Conservation (phyloP, 805 yeast genomes). For the Metschnikowia borealis region DNA sequence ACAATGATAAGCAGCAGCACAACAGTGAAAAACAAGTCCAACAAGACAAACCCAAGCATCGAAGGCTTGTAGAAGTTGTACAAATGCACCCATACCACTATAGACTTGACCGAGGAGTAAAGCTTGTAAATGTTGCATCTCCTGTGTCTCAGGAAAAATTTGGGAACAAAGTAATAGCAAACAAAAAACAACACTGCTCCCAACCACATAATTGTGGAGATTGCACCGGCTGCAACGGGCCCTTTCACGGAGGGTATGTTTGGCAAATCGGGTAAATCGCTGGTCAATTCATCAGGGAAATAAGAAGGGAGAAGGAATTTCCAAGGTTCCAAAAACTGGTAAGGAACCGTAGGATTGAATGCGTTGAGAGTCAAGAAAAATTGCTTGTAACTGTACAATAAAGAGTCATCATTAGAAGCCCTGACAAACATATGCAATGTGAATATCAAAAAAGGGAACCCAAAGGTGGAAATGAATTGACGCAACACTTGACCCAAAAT, state of each 20-base stretch:
- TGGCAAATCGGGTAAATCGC: not conserved
- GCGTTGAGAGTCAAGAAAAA: slow-evolving; percentile 19
- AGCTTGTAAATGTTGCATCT: slow-evolving; percentile 26
- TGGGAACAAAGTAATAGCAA: slow-evolving; percentile 11
- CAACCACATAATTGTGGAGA: slow-evolving; percentile 22
- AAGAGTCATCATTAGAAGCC: slow-evolving; percentile 17
- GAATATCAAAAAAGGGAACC: slow-evolving; percentile 42
- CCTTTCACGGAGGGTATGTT: not conserved
- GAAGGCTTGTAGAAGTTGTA: slow-evolving; percentile 44
- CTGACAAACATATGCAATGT: slow-evolving; percentile 30
- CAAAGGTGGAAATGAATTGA: slow-evolving; percentile 32
- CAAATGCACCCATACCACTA: slow-evolving; percentile 44
- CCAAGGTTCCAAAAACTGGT: slow-evolving; percentile 20
- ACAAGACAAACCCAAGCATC: slow-evolving; percentile 33
- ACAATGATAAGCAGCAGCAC: slow-evolving; percentile 40
- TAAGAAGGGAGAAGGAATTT: not conserved
- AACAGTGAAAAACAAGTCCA: slow-evolving; percentile 32
- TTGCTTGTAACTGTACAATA: slow-evolving; percentile 14
- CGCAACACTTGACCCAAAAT: slow-evolving; percentile 32
- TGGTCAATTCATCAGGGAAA: not conserved
- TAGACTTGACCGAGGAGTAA: slow-evolving; percentile 45
- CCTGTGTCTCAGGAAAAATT: slow-evolving; percentile 16
- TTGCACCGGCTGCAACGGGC: slow-evolving; percentile 18
- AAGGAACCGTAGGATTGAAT: slow-evolving; percentile 24
- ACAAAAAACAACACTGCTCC: slow-evolving; percentile 10